Conservation (phyloP, 2,329 filamentous ascomycete species). For the Setomelanomma holmii region DNA sequence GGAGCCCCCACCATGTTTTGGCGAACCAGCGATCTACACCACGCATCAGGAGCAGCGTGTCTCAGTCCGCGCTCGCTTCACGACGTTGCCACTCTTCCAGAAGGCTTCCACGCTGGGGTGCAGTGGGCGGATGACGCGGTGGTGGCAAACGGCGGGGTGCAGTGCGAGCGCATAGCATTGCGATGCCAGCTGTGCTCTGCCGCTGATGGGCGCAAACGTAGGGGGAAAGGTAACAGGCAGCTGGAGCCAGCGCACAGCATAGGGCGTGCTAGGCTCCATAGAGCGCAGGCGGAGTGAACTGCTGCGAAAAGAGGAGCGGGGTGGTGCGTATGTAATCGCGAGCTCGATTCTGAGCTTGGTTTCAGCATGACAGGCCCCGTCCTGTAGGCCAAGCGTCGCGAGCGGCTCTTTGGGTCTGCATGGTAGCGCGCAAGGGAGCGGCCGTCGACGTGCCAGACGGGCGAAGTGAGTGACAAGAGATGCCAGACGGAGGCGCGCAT, state of each 20-base stretch:
- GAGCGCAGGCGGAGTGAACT: background rate
- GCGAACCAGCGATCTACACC: constrained; percentile 12
- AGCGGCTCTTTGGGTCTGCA: constrained; percentile 20
- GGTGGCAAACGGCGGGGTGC: constrained; percentile 12
- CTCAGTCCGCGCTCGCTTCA: constrained; percentile 4
- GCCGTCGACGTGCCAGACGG: background rate
- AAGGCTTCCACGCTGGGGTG: constrained; percentile 17
- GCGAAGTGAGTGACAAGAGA: constrained; percentile 1
- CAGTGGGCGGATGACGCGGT: constrained; percentile 21
- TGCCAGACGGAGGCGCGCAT: constrained; percentile 3
- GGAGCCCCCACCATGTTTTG: constrained; percentile 15
- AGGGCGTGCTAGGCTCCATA: background rate
- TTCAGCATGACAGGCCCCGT: background rate
- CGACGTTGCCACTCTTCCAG: constrained; percentile 18
- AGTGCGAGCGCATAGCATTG: background rate
- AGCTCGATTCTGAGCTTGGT: background rate
- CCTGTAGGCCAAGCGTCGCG: constrained; percentile 21
- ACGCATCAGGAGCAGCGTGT: constrained; percentile 6
- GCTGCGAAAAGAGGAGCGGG: background rate
- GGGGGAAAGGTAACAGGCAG: background rate
- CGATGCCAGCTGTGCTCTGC: too few species aligned
- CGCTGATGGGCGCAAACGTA: background rate
- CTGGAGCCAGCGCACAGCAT: background rate
- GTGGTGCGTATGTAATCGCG: background rate
- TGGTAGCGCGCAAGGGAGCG: background rate